A percentile compares a stretch with the other conserved stretches of the same genome.
Evolutionary conservation across 345 rosid species (phyloP).

Genomic region (Trapa bicornis): DNA sequence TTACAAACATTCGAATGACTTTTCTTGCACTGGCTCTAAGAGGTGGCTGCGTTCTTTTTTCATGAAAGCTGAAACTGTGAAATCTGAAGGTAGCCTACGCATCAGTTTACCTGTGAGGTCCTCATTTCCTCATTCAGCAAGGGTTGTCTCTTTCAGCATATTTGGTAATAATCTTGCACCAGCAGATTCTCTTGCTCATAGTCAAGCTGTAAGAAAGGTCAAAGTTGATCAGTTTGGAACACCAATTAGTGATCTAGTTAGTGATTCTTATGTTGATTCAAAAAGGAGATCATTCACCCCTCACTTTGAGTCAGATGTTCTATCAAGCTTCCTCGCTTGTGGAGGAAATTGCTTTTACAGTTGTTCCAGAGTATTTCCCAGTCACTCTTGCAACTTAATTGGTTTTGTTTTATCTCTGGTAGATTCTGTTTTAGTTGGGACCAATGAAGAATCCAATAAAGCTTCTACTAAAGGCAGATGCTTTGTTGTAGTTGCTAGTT

Average conservation of each 20-base stretch:
- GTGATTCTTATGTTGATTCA: constrained; percentile 18
- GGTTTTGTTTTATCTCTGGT: constrained; percentile 57
- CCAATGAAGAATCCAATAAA: constrained; percentile 13
- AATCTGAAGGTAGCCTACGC: constrained; percentile 44
- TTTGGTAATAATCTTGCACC: constrained; percentile 34
- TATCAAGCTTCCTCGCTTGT: constrained; percentile 19
- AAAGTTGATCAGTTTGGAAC: constrained; percentile 17
- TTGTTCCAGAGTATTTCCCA: constrained; percentile 70
- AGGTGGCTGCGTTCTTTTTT: constrained; percentile 70
- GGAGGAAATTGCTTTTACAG: constrained; percentile 27
- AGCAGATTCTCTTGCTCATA: constrained; percentile 24
- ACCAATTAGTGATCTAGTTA: constrained; percentile 14
- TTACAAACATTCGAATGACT: constrained; percentile 14
- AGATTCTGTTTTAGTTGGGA: constrained; percentile 21
- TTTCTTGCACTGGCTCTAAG: constrained; percentile 36
- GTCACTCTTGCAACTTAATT: constrained; percentile 53
- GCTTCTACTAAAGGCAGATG: constrained; percentile 24
- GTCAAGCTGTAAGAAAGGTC: constrained; percentile 14
- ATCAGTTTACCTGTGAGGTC: constrained; percentile 60
- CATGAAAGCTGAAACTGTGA: constrained; percentile 42
- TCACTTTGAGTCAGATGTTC: constrained; percentile 20
- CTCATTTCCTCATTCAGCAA: constrained; percentile 59
- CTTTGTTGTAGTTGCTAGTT: constrained; percentile 49
- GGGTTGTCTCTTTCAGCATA: constrained; percentile 74
- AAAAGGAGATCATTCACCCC: constrained; percentile 18